Percentiles rank a stretch among this genome's conserved stretches.
phyloP scores from a whole-genome alignment of 2,329 filamentous ascomycete genomes.

The Hortaea werneckii region DNA sequence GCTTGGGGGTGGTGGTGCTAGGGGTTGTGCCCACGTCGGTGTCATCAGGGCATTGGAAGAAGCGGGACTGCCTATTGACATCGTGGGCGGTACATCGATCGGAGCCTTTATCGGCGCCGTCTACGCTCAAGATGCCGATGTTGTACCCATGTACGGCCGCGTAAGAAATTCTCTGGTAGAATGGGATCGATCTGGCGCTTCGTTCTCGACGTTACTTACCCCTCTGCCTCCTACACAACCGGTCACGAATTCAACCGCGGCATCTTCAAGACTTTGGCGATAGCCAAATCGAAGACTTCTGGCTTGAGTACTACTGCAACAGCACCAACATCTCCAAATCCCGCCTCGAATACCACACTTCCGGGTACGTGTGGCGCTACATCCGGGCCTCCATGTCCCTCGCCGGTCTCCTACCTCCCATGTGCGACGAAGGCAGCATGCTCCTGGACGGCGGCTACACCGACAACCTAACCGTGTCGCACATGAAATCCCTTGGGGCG shows the following conservation, averaged over 20 bases:
- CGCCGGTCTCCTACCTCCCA: conserved; percentile 79
- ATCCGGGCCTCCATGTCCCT: conserved; percentile 94
- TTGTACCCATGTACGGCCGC: conserved; percentile 91
- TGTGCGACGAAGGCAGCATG: conserved; percentile 97
- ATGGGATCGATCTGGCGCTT: conserved; percentile 99
- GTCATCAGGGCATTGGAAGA: conserved; percentile 94
- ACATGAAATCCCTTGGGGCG: conserved; percentile 91
- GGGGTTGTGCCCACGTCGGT: conserved; percentile 85
- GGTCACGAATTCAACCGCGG: conserved; percentile 98
- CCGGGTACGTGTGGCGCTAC: conserved; percentile 95
- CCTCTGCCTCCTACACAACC: conserved; percentile 91
- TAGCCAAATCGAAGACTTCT: conserved; percentile 96
- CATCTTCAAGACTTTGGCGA: conserved; percentile 99
- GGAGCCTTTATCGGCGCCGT: conserved; percentile 90
- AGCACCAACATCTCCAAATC: conserved; percentile 98
- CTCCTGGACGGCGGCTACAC: conserved; percentile 92
- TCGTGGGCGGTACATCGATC: conserved; percentile 92
- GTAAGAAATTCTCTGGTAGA: conserved; percentile 97
- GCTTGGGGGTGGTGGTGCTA: conserved; percentile 82
- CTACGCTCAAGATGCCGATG: conserved; percentile 90
- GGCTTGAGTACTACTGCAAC: conserved; percentile 98
- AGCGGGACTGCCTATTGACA: conserved; percentile 88
- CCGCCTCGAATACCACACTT: conserved; percentile 83
- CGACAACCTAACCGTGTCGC: conserved; percentile 90
- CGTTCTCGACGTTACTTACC: conserved; percentile 88